Evolutionary conservation across 305 asterid species (phyloP), one percentile per base, ranked within the genome.

Genomic region (Fraxinus velutina): DNA sequence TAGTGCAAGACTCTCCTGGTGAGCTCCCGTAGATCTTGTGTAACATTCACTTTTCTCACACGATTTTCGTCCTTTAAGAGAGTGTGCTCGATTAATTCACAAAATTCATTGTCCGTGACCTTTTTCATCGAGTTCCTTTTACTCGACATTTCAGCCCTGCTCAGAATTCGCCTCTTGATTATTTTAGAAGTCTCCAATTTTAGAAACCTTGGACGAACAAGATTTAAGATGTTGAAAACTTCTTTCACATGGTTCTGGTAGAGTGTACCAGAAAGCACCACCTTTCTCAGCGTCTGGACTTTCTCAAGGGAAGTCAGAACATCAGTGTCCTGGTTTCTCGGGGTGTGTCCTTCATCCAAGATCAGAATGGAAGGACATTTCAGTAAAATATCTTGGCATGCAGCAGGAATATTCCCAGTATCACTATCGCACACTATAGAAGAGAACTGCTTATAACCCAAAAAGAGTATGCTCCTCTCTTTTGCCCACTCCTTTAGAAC

Each of bases 261-360:
- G 10, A 83, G 81, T 5, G 86, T 83, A 7, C 83, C 86, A 3
- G 83, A 83, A 10, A 83, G 86, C 21, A 83, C 86, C 19, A 83
- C 81, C 22, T 83, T 84, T 68, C 86, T 39, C 15, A 84, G 82
- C 5, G 86, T 84, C 47, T 80, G 82, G 55, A 84, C 87, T 52
- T 84, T 84, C 21, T 77, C 85, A 55, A 84, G 87, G 22, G 87
- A 77, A 19, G 75, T 84, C 74, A 81, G 29, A 6, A 84, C 64
- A 55, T 84, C 79, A 0, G 86, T 84, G 33, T 84, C 79, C 82
- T 71, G 77, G 76, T 84, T 84, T 17, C 87, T 77, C 2, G 82
- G 86, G 33, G 86, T 79, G 62, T 84, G 86, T 9, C 86, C 84
- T 37, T 84, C 86, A 71, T 84, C 86, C 76, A 84, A 52, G 52